A percentile compares a stretch with the other conserved stretches of the same genome.
Conservation (phyloP, 108 stramenopile species). For the Cyclotella atomus region DNA sequence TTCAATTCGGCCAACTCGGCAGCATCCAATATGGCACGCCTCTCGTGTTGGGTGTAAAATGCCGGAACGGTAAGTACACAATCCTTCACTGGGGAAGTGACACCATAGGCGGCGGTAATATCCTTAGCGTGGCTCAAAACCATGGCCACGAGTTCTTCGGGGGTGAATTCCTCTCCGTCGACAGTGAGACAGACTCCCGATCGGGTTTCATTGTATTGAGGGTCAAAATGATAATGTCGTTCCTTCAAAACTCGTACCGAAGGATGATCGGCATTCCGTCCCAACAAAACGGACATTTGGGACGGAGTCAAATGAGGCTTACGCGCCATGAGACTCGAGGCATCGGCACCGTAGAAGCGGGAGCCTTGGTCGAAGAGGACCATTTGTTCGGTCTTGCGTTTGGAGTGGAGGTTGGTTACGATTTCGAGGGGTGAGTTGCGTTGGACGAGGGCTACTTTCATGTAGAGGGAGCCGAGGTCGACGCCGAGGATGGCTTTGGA, state of each 20-base stretch:
- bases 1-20: conserved; percentile 94
- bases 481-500: conserved; percentile 96
- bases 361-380: conserved; percentile 95
- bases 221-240: conserved; percentile 76
- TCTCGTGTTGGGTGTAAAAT: conserved; percentile 95
- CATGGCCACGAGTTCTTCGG: conserved; percentile 98
- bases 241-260: conserved; percentile 73
- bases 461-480: conserved; percentile 97
- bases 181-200: conserved; percentile 68
- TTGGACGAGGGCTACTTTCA: conserved; percentile 98
- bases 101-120: conserved; percentile 88
- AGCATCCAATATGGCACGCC: conserved; percentile 92
- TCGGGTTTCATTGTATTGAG: conserved; percentile 85
- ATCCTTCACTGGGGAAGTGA: conserved; percentile 77
- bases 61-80: conserved; percentile 96
- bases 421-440: conserved; percentile 97
- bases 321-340: conserved; percentile 84
- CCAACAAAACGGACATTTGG: conserved; percentile 84
- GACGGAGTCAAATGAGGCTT: conserved; percentile 90
- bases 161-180: conserved; percentile 81
- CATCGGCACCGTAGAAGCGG: conserved; percentile 96
- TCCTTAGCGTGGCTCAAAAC: conserved; percentile 92
- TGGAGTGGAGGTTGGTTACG: conserved; percentile 98
- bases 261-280: conserved; percentile 83
- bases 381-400: conserved; percentile 98